A percentile compares a stretch with the other conserved stretches of the same genome.
These are phyloP conservation scores for Phoenix roebelenii DNA, from an alignment of 176 grass and related monocot genomes.

Conservation along the genomic window DNA sequence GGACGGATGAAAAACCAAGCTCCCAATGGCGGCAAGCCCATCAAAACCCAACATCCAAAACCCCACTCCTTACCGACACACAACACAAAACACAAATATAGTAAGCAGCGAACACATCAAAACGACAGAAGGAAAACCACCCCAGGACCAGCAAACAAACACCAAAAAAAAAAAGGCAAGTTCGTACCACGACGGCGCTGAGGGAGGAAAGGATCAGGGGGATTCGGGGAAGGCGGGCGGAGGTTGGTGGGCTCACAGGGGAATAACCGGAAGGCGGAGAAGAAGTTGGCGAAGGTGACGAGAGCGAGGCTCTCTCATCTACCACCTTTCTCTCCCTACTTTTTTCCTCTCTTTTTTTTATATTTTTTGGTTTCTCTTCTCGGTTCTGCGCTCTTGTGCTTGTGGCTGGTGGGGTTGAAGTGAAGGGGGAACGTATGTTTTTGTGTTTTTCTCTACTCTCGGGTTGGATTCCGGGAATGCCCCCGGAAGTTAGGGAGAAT, in stretches of 20 bases:
- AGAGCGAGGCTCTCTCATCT: constrained; percentile 65
- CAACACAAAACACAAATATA: constrained; percentile 22
- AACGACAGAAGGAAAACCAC: constrained; percentile 10
- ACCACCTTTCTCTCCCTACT: constrained; percentile 47
- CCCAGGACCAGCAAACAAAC: neutral
- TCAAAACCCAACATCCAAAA: neutral
- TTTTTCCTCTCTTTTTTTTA: constrained; percentile 23
- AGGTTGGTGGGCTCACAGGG: constrained; percentile 22
- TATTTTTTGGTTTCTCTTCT: constrained; percentile 3
- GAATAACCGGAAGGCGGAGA: constrained; percentile 1
- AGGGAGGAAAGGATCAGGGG: constrained; percentile 4
- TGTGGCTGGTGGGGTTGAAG: constrained; percentile 8
- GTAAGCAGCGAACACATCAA: constrained; percentile 13
- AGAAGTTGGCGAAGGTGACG: constrained; percentile 71
- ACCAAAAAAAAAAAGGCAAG: constrained; percentile 7
- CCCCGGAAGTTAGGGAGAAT: neutral
- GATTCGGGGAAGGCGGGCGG: constrained; percentile 18
- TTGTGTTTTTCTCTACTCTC: constrained; percentile 7
- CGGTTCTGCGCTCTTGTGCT: neutral
- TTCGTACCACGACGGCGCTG: constrained; percentile 9
- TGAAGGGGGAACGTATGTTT: constrained; percentile 29
- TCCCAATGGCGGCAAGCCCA: neutral
- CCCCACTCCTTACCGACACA: neutral
- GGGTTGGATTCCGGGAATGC: neutral
- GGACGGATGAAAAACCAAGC: neutral